These are phyloP conservation scores for Ascodesmis nigricans DNA, from an alignment of 495 filamentous ascomycete species.

Conservation along the genomic window DNA sequence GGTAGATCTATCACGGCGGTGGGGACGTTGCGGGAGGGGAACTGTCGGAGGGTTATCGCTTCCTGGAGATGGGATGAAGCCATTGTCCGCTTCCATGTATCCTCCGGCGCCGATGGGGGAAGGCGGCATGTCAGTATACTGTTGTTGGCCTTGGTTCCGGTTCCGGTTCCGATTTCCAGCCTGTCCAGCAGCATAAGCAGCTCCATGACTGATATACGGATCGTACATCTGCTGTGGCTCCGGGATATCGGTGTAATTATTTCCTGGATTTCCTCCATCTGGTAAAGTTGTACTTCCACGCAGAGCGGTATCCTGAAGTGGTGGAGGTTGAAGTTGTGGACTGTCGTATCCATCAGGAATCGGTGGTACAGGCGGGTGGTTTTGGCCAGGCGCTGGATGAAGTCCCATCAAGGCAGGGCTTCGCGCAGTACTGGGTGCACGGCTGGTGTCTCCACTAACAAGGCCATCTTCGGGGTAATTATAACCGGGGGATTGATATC, in stretches of 20 bases:
- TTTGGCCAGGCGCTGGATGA: slow-evolving; percentile 12
- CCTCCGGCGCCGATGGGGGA: slow-evolving; percentile 15
- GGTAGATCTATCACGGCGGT: slow-evolving; percentile 16
- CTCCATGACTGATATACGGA: too few relatives aligned
- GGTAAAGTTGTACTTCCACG: slow-evolving; percentile 19
- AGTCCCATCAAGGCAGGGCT: slow-evolving; percentile 16
- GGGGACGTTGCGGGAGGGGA: slow-evolving; percentile 17
- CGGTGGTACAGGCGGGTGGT: slow-evolving; percentile 16
- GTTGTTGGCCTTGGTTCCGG: too few relatives aligned
- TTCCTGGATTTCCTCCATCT: too few relatives aligned
- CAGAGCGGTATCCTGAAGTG: slow-evolving; percentile 7
- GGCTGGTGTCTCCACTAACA: slow-evolving; percentile 12
- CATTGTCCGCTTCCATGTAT: slow-evolving; percentile 20
- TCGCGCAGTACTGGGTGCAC: slow-evolving; percentile 15
- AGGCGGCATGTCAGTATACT: slow-evolving; percentile 16
- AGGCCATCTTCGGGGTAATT: slow-evolving; percentile 1
- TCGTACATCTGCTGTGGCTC: too few relatives aligned
- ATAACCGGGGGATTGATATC: not conserved
- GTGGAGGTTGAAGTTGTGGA: too few relatives aligned
- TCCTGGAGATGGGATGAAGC: slow-evolving; percentile 14
- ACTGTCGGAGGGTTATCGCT: slow-evolving; percentile 14
- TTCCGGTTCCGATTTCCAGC: too few relatives aligned
- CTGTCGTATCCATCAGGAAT: slow-evolving; percentile 10
- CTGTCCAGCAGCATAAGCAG: not conserved
- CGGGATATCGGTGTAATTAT: too few relatives aligned